Percentiles rank a stretch among this genome's conserved stretches.
These are phyloP conservation scores for Aureobasidium sp. DNA, from an alignment of 2,329 filamentous ascomycete species.

Conservation along the genomic window DNA sequence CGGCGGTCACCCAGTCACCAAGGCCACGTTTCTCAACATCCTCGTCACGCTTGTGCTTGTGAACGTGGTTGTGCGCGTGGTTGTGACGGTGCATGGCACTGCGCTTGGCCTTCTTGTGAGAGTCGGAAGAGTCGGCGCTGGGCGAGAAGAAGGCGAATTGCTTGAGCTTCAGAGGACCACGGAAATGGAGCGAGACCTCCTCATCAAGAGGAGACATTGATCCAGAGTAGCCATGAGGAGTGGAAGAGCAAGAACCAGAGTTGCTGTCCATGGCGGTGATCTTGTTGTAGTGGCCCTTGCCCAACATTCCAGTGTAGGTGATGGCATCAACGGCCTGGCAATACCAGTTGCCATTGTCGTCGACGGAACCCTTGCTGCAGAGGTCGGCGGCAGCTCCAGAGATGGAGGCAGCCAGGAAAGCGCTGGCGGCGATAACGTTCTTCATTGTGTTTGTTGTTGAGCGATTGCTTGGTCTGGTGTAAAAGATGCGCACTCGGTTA, in stretches of 20 bases:
- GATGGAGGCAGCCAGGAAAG: slow-evolving; percentile 15
- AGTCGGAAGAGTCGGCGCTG: slow-evolving; percentile 21
- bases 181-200: slow-evolving; percentile 63
- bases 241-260: slow-evolving; percentile 47
- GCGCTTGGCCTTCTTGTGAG: slow-evolving; percentile 30
- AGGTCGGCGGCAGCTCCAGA: slow-evolving; percentile 18
- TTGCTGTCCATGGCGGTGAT: slow-evolving; percentile 51
- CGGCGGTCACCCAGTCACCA: slow-evolving; percentile 45
- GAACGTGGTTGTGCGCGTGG: slow-evolving; percentile 33
- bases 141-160: slow-evolving; percentile 61
- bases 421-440: slow-evolving; percentile 11
- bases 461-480: background rate
- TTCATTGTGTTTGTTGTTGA: slow-evolving; percentile 13
- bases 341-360: slow-evolving; percentile 51
- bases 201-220: slow-evolving; percentile 59
- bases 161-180: slow-evolving; percentile 58
- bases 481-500: slow-evolving; percentile 3
- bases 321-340: slow-evolving; percentile 57
- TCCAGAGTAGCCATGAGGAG: slow-evolving; percentile 47
- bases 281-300: slow-evolving; percentile 50
- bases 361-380: slow-evolving; percentile 22
- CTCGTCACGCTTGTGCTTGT: slow-evolving; percentile 36
- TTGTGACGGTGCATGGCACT: slow-evolving; percentile 24
- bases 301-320: slow-evolving; percentile 47
- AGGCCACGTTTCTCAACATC: slow-evolving; percentile 40